These are phyloP conservation scores for Pisolithus marmoratus DNA, from an alignment of 768 basidiomycete species.

Conservation along the genomic window DNA sequence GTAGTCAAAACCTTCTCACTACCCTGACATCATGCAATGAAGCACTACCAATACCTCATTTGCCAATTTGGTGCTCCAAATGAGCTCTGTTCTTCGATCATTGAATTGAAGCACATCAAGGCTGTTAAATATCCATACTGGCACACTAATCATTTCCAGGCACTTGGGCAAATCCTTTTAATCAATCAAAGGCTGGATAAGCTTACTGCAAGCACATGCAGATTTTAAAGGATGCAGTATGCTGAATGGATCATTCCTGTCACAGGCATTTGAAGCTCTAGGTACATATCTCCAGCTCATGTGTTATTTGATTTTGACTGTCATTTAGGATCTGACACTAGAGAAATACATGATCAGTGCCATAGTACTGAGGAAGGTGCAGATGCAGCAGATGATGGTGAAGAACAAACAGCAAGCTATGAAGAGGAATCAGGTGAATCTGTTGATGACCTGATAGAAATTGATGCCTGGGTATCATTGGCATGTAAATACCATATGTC, in stretches of 20 bases:
- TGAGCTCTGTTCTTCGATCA: slow-evolving; percentile 32
- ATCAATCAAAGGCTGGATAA: slow-evolving; percentile 26
- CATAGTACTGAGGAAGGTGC: not conserved
- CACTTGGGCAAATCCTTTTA: slow-evolving; percentile 24
- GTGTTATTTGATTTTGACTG: not conserved
- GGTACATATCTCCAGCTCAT: not conserved
- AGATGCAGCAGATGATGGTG: not conserved
- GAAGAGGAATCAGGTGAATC: not conserved
- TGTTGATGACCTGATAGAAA: not conserved
- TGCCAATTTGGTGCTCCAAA: slow-evolving; percentile 26
- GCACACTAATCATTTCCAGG: slow-evolving; percentile 19
- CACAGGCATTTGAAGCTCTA: not conserved
- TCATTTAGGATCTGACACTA: not conserved
- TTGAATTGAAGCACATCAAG: slow-evolving; percentile 30
- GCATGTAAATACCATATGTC: not conserved
- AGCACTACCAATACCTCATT: slow-evolving; percentile 22
- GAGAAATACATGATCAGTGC: not conserved
- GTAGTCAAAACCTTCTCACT: slow-evolving; percentile 18
- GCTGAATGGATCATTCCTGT: slow-evolving; percentile 7
- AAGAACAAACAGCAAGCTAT: not conserved
- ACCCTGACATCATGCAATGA: slow-evolving; percentile 27
- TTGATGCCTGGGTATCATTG: not conserved
- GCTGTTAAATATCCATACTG: slow-evolving; percentile 32
- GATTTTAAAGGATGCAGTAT: slow-evolving; percentile 19
- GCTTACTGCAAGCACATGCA: slow-evolving; percentile 9